A percentile compares a stretch with the other conserved stretches of the same genome.
Conservation (phyloP, 1,139 yeast genomes). For the Candida neerlandica region DNA sequence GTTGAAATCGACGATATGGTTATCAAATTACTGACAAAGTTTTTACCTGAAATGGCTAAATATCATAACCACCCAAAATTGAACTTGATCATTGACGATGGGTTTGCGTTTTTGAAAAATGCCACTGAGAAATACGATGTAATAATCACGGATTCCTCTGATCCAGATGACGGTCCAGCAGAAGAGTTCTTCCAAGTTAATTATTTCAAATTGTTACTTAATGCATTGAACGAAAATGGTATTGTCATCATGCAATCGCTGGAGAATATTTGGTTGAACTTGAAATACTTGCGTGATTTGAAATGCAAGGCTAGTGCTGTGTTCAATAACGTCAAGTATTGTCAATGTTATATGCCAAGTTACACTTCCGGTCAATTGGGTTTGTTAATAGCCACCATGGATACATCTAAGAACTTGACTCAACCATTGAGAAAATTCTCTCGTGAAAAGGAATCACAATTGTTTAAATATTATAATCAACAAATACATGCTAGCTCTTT, state of each 20-base stretch:
- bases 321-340: conserved; percentile 77
- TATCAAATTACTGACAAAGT: conserved; percentile 71
- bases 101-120: conserved; percentile 72
- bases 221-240: conserved; percentile 72
- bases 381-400: conserved; percentile 77
- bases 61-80: conserved; percentile 74
- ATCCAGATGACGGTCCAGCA: conserved; percentile 99
- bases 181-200: conserved; percentile 85
- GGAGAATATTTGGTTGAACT: conserved; percentile 90
- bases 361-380: conserved; percentile 98
- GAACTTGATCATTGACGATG: conserved; percentile 79
- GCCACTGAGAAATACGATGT: conserved; percentile 63
- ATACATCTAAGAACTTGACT: conserved; percentile 49
- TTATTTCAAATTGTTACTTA: conserved; percentile 71
- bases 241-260: conserved; percentile 90
- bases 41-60: conserved; percentile 78
- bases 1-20: conserved; percentile 93
- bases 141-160: conserved; percentile 93
- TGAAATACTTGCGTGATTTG: conserved; percentile 63
- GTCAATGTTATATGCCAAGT: conserved; percentile 90
- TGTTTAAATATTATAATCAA: conserved; percentile 73
- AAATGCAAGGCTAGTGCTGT: conserved; percentile 63
- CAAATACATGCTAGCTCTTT: conserved; percentile 78
- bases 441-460: conserved; percentile 48
- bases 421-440: conserved; percentile 54